Base-by-base conservation (phyloP, 2,329 filamentous ascomycete species). In the Triangularia setosa region DNA sequence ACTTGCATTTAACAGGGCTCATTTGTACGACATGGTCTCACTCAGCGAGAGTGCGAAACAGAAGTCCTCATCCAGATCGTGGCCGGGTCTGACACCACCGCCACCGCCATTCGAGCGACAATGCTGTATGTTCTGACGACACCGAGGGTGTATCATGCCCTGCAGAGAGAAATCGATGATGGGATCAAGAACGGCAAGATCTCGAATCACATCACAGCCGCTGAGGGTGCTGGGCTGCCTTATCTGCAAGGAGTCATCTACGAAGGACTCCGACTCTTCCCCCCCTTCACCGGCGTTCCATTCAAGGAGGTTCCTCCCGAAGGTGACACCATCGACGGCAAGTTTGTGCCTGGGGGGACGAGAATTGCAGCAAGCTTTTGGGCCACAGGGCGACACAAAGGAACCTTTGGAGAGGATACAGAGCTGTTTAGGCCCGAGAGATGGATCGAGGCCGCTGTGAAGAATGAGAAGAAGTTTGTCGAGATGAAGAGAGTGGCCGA, bases 351-450 rank as follows among this genome's bases (percentile, higher is more conserved):
- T 0, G 73, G 65, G 1, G 74, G 73, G 3, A 73, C 72, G 0
- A 64, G 67, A n/a, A 67, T 74, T 4, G 65, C 67, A 23, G 65
- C 66, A n/a, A 70, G 66, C 56, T 58, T 65, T n/a, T 59, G 61
- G 44, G 60, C 67, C 5, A 65, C 68, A 27, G 65, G 67, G 52
- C 68, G 68, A 14, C 58, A 64, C 5, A 58, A 53, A 8, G 67
- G 48, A 4, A 65, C 77, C 9, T 77, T 75, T 60, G 78, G 79
- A 1, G 57, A 67, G 4, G 78, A 81, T 63, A 75, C 76, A 2
- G 73, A 76, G 25, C 60, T 78, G 0, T 84, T 79, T 69, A 73
- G 77, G 9, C 82, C 81, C 0, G 80, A 81, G 60, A 73, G 81
- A 40, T 83, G 80, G 79, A 64, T 83, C 11, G 72, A 30, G 3